These are phyloP conservation scores for Selaginella tamariscina DNA, from an alignment of 75 land plant genomes.

Conservation along the genomic window DNA sequence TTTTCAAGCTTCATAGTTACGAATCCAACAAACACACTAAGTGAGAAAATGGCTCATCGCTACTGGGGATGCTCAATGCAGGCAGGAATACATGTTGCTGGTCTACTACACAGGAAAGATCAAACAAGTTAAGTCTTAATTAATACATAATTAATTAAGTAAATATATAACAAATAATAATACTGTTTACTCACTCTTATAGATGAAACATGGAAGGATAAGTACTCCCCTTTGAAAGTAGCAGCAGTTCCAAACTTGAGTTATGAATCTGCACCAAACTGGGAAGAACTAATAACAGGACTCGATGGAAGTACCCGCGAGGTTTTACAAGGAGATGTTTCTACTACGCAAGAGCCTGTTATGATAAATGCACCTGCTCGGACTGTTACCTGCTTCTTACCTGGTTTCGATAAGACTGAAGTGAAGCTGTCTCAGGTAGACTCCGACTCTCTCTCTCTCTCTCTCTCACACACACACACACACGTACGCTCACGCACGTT, in stretches of 20 bases:
- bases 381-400: slow-evolving; percentile 77
- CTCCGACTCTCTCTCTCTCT: slow-evolving; percentile 10
- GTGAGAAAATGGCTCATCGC: slow-evolving; percentile 58
- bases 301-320: slow-evolving; percentile 26
- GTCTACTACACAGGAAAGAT: slow-evolving; percentile 22
- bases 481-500: too few relatives aligned
- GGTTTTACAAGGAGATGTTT: slow-evolving; percentile 23
- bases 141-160: slow-evolving; percentile 4
- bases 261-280: slow-evolving; percentile 28
- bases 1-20: slow-evolving; percentile 68
- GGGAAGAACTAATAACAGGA: slow-evolving; percentile 36
- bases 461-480: too few relatives aligned
- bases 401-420: slow-evolving; percentile 87
- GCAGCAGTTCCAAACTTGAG: slow-evolving; percentile 43
- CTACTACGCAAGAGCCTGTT: slow-evolving; percentile 27
- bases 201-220: slow-evolving; percentile 14
- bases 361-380: slow-evolving; percentile 38
- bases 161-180: too few relatives aligned
- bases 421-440: slow-evolving; percentile 80
- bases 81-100: slow-evolving; percentile 69
- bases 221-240: slow-evolving; percentile 46
- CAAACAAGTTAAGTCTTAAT: slow-evolving; percentile 12
- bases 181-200: too few relatives aligned
- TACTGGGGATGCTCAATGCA: slow-evolving; percentile 97
- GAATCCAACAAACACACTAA: slow-evolving; percentile 34